Evolutionary conservation across 805 yeast genomes (phyloP), one percentile per base, ranked within the genome.

Genomic region (Komagataella mondaviorum): DNA sequence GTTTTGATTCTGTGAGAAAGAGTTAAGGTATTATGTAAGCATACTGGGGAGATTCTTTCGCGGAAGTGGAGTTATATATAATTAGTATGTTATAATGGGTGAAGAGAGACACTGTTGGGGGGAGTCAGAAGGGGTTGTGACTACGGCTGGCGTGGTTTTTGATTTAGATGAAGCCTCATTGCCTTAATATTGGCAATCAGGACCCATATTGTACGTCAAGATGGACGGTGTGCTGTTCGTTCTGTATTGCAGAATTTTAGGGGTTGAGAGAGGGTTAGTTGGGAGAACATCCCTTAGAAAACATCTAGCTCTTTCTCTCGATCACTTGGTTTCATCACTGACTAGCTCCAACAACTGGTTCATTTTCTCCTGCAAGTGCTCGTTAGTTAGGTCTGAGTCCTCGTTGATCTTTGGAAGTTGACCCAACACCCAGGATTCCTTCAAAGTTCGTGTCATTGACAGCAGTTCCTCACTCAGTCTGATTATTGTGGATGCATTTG

Each of bases 361-460:
- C 61, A 71, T 58, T 61, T 70, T 57, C 53, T 66, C 54, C 53
- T 70, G 53, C 64, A 67, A 48, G 63, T 71, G 56, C 58, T 67
- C 43, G 64, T 64, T 51, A 63, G 66, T 54, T 51, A 45, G 48
- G 4, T 50, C 56, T n/a, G 51, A 59, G 8, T 55, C 56, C 14
- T 50, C 53, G 4, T 53, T 48, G 4, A 52, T 51, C 12, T 68
- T 70, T 45, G 75, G 75, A 51, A 77, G 64, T 22, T 78, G 76
- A 2, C 81, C 82, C 51, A 79, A 61, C 45, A 78, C 72, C 84
- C 83, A 79, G 3, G 75, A 69, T 59, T 78, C 83, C 56, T 75
- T 73, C 48, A 79, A 61, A 0, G 70, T 68, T 47, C 78, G 61
- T 1, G 81, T 75, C 1, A 78, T 68, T 1, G 71, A 59, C 12